Evolutionary conservation across 345 rosid species (phyloP).

Genomic region (Melaleuca alternifolia): DNA sequence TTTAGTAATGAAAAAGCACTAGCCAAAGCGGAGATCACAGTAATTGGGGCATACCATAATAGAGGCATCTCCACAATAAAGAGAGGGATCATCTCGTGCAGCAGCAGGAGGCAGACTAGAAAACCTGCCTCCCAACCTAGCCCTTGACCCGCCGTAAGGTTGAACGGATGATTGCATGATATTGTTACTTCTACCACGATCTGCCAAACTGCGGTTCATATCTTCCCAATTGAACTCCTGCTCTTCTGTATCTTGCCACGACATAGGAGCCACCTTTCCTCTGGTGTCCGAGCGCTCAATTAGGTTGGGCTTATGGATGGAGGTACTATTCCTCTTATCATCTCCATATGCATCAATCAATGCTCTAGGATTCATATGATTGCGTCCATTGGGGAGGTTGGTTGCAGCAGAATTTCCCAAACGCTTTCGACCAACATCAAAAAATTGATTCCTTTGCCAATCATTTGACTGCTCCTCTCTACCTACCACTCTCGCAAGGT

Average conservation of each 20-base stretch:
- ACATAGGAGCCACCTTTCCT: constrained; percentile 36
- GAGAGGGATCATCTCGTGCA: constrained; percentile 21
- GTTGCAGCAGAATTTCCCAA: constrained; percentile 25
- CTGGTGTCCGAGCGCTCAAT: constrained; percentile 40
- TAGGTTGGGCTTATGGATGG: constrained; percentile 31
- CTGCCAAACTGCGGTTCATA: constrained; percentile 84
- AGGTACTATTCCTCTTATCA: constrained; percentile 48
- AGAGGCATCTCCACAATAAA: constrained; percentile 19
- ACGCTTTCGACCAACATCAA: constrained; percentile 28
- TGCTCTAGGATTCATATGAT: constrained; percentile 74
- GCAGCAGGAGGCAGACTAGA: constrained; percentile 30
- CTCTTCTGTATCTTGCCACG: constrained; percentile 99
- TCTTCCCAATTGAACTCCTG: constrained; percentile 99
- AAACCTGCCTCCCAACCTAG: constrained; percentile 34
- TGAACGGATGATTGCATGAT: constrained; percentile 36
- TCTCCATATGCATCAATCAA: constrained; percentile 92
- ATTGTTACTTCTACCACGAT: constrained; percentile 40
- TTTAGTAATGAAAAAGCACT: background rate
- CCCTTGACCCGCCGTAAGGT: constrained; percentile 29
- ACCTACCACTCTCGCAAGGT: constrained; percentile 29
- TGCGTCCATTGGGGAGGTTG: constrained; percentile 40
- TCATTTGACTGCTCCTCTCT: constrained; percentile 50
- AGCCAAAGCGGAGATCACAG: background rate
- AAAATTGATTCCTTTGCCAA: constrained; percentile 42
- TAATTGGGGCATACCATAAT: constrained; percentile 27